phyloP scores from a whole-genome alignment of 148 eudicot genomes.

The Persicaria maculosa region DNA sequence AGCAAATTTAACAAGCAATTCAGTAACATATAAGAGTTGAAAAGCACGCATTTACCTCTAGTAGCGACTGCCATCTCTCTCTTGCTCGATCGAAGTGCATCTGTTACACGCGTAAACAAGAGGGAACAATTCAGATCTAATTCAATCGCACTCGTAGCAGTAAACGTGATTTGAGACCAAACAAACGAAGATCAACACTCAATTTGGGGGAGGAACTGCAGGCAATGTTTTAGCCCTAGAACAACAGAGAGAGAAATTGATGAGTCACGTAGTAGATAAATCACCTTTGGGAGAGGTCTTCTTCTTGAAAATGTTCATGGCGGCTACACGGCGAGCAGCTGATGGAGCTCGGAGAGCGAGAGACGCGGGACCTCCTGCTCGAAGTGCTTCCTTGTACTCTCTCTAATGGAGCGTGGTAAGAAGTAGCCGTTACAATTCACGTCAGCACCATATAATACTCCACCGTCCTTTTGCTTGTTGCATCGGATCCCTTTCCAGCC shows the following conservation, averaged over 20 bases:
- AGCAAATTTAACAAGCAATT: not conserved
- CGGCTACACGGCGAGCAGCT: not conserved
- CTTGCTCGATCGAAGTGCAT: conserved; percentile 56
- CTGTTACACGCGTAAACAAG: conserved; percentile 21
- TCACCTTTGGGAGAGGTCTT: conserved; percentile 68
- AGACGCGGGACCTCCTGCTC: not conserved
- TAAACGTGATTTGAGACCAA: not conserved
- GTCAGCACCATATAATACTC: no score
- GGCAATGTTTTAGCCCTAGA: not conserved
- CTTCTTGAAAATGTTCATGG: conserved; percentile 50
- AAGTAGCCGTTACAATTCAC: no score
- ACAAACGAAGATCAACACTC: not conserved
- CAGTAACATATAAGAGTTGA: not conserved
- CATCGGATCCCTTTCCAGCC: no score
- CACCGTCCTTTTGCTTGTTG: no score
- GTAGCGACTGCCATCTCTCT: conserved; percentile 70
- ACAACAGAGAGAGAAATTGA: not conserved
- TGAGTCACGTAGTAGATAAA: not conserved
- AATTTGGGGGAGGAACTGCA: not conserved
- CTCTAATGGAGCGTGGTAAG: not conserved
- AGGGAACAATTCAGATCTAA: not conserved
- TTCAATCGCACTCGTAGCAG: not conserved
- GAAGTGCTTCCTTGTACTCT: not conserved
- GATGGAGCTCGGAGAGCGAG: not conserved
- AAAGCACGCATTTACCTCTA: conserved; percentile 31